Conservation (phyloP, 257 asterid genomes). For the Gentiana macrophylla region DNA sequence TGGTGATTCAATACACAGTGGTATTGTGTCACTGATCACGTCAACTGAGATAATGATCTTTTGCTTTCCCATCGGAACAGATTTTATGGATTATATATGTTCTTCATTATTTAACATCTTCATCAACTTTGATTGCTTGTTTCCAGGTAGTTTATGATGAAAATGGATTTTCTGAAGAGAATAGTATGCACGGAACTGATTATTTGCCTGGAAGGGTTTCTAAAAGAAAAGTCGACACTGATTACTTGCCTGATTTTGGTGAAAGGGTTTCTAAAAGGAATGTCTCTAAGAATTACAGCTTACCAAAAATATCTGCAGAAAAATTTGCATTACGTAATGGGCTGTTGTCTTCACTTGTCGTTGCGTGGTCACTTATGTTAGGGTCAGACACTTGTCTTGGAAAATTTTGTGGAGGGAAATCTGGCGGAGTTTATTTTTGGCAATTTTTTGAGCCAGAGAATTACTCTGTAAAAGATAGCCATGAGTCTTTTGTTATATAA, state of each 20-base stretch:
- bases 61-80: not conserved
- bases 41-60: not conserved
- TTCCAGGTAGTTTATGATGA: conserved; percentile 28
- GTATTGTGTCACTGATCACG: not conserved
- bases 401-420: conserved; percentile 55
- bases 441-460: conserved; percentile 43
- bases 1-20: not conserved
- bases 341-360: conserved; percentile 59
- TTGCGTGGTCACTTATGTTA: conserved; percentile 87
- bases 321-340: conserved; percentile 68
- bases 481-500: conserved; percentile 19
- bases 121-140: not conserved
- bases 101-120: not conserved
- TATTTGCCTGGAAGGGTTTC: conserved; percentile 21
- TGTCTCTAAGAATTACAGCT: conserved; percentile 13
- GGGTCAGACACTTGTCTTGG: conserved; percentile 25
- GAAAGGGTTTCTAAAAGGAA: not conserved
- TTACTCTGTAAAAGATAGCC: conserved; percentile 39
- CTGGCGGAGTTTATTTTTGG: conserved; percentile 74
- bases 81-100: conserved; percentile 1
- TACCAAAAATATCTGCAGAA: conserved; percentile 36
- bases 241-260: too few relatives aligned
- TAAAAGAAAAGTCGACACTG: conserved; percentile 12
- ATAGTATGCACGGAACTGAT: conserved; percentile 16
- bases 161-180: conserved; percentile 20